These are phyloP conservation scores for Gautieria morchelliformis DNA, from an alignment of 768 basidiomycete genomes.

Conservation along the genomic window DNA sequence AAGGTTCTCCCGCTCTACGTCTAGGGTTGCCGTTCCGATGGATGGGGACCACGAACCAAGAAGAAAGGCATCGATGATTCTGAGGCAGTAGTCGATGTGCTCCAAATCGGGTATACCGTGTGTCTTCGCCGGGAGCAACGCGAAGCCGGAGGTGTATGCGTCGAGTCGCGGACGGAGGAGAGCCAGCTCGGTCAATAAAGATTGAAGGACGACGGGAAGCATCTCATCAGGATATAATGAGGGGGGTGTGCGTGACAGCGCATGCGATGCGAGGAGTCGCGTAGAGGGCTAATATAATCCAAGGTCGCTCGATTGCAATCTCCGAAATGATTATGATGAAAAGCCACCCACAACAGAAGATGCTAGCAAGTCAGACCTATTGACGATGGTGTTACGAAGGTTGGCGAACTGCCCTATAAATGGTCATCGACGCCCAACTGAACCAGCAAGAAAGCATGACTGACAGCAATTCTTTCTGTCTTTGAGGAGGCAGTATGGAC, in stretches of 20 bases:
- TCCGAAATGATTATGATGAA: not conserved
- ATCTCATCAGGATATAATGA: slow-evolving; percentile 26
- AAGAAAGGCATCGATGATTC: slow-evolving; percentile 53
- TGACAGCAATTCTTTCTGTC: slow-evolving; percentile 47
- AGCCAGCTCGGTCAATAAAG: slow-evolving; percentile 28
- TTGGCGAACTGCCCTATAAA: slow-evolving; percentile 27
- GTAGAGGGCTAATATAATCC: slow-evolving; percentile 37
- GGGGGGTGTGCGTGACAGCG: slow-evolving; percentile 41
- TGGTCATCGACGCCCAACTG: slow-evolving; percentile 12
- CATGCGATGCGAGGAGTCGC: slow-evolving; percentile 41
- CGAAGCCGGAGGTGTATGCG: slow-evolving; percentile 32
- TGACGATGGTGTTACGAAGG: slow-evolving; percentile 27
- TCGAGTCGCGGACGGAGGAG: slow-evolving; percentile 29
- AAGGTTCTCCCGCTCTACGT: slow-evolving; percentile 34
- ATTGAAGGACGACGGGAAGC: slow-evolving; percentile 22
- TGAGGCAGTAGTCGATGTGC: slow-evolving; percentile 46
- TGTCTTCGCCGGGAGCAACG: slow-evolving; percentile 24
- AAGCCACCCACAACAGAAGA: slow-evolving; percentile 10
- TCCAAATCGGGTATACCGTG: slow-evolving; percentile 28
- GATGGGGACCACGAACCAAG: slow-evolving; percentile 44
- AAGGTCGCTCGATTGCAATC: not conserved
- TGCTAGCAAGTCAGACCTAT: slow-evolving; percentile 22
- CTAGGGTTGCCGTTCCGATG: slow-evolving; percentile 17
- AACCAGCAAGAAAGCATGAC: slow-evolving; percentile 13
- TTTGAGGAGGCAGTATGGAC: slow-evolving; percentile 45